Percentiles rank a stretch among this genome's conserved stretches.
Conservation (phyloP, 345 rosid species). For the Ceriops tagal region DNA sequence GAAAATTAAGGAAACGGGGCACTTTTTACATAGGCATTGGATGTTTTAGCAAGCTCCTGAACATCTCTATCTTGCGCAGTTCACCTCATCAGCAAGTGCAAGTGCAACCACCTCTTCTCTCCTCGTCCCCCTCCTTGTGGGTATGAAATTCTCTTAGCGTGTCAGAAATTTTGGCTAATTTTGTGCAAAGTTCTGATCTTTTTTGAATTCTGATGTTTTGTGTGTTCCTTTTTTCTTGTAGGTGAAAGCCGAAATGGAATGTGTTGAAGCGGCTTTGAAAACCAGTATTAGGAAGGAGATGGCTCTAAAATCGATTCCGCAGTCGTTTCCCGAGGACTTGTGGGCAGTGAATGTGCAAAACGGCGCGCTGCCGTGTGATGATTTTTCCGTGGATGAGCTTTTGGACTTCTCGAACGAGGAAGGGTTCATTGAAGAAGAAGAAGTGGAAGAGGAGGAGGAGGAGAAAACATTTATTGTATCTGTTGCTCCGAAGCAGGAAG, state of each 20-base stretch:
- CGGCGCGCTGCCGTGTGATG: slow-evolving; percentile 45
- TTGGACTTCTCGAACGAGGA: slow-evolving; percentile 76
- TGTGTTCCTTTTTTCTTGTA: neutral
- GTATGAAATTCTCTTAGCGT: slow-evolving; percentile 10
- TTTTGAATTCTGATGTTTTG: slow-evolving; percentile 6
- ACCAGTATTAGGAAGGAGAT: slow-evolving; percentile 56
- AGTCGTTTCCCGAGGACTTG: slow-evolving; percentile 34
- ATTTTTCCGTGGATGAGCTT: slow-evolving; percentile 68
- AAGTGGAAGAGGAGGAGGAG: slow-evolving; percentile 7
- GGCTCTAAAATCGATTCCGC: slow-evolving; percentile 39
- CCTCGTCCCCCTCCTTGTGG: slow-evolving; percentile 19
- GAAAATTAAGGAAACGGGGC: slow-evolving; percentile 15
- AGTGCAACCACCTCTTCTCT: neutral
- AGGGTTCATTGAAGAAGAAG: slow-evolving; percentile 39
- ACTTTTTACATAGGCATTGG: slow-evolving; percentile 40
- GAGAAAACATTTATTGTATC: slow-evolving; percentile 18
- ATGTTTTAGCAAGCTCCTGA: slow-evolving; percentile 74
- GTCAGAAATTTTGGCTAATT: too few relatives aligned
- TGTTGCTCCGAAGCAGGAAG: slow-evolving; percentile 18
- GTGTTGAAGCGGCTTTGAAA: slow-evolving; percentile 67
- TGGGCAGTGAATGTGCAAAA: slow-evolving; percentile 33
- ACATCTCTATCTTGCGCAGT: slow-evolving; percentile 21
- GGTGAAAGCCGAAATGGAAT: slow-evolving; percentile 49
- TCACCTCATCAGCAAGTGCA: slow-evolving; percentile 19
- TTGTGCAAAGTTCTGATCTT: neutral